Base-by-base conservation (phyloP, 192 early-diverging fungal genomes). In the Piromyces sp. region DNA sequence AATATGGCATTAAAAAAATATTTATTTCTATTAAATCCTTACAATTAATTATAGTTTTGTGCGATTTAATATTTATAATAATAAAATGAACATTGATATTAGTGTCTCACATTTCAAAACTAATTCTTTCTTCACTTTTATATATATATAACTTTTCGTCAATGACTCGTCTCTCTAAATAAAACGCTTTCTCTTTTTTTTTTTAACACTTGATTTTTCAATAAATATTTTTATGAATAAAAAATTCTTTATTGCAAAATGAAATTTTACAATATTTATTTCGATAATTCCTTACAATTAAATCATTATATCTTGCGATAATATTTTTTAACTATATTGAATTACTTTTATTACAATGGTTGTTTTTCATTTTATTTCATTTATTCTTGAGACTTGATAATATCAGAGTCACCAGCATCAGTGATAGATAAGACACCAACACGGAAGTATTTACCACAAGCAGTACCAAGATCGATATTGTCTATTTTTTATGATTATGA, bases 371-470 rank as follows among this genome's bases (percentile, higher is more conserved):
- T 22, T 51, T 68, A 68, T n/a, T n/a, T 68, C 51, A 68, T 68
- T 68, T 68, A 68, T 68, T 68, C 51, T 68, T 68, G 51, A 11
- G 51, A 68, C 51, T 68, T 68, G 9, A 94, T 93, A 89, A 95
- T 95, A 86, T 95, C 94, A 83, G 94, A 96, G 94, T 98, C 96
- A 93, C 97, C 98, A 86, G 95, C 92, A 86, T 99, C 96, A 86
- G 96, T 93, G 91, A 99, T 95, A 86, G 96, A 97, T 88, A 99
- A 91, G 83, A 94, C 93, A 88, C 87, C 89, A 84, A 94, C 93
- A 85, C 97, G 95, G 96, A 95, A 99, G 92, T 96, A 96, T 92
- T 96, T 97, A 93, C 98, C 96, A 91, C 98, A 99, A 85, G 98
- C 98, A 85, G 97, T 98, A 87, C 98, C 98, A 84, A 99, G 94